These are phyloP conservation scores for Zangia roseola DNA, from an alignment of 768 basidiomycete genomes.

Conservation along the genomic window DNA sequence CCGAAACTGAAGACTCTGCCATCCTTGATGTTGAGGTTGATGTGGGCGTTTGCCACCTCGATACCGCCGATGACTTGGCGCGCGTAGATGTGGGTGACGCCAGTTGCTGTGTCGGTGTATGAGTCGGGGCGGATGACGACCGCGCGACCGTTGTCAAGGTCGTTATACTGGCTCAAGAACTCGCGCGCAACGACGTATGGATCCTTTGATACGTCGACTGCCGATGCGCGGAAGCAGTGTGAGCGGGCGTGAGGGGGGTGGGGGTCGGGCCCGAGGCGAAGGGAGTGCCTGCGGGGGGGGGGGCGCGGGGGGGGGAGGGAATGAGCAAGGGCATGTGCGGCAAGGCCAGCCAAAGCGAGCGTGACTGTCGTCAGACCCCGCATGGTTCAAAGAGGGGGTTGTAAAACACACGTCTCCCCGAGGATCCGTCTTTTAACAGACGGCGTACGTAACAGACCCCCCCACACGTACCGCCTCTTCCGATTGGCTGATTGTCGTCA, in stretches of 20 bases:
- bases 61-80: constrained; percentile 82
- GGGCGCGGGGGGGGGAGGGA: constrained; percentile 17
- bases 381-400: constrained; percentile 39
- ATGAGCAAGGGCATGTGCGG: constrained; percentile 54
- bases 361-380: constrained; percentile 66
- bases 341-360: constrained; percentile 57
- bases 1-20: constrained; percentile 85
- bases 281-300: constrained; percentile 65
- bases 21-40: constrained; percentile 90
- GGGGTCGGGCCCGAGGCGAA: constrained; percentile 83
- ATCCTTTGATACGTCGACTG: constrained; percentile 41
- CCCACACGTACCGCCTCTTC: not conserved
- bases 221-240: constrained; percentile 37
- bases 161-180: constrained; percentile 49
- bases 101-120: constrained; percentile 82
- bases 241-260: constrained; percentile 72
- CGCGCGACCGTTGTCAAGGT: constrained; percentile 34
- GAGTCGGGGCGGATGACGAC: constrained; percentile 77
- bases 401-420: not conserved
- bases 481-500: constrained; percentile 25
- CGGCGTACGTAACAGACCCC: constrained; percentile 21
- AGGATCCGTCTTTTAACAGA: constrained; percentile 13
- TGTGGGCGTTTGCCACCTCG: constrained; percentile 86
- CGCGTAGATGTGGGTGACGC: constrained; percentile 88
- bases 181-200: constrained; percentile 60